These are phyloP conservation scores for Chaetomium sp. DNA, from an alignment of 2,329 filamentous ascomycete genomes.

Conservation along the genomic window DNA sequence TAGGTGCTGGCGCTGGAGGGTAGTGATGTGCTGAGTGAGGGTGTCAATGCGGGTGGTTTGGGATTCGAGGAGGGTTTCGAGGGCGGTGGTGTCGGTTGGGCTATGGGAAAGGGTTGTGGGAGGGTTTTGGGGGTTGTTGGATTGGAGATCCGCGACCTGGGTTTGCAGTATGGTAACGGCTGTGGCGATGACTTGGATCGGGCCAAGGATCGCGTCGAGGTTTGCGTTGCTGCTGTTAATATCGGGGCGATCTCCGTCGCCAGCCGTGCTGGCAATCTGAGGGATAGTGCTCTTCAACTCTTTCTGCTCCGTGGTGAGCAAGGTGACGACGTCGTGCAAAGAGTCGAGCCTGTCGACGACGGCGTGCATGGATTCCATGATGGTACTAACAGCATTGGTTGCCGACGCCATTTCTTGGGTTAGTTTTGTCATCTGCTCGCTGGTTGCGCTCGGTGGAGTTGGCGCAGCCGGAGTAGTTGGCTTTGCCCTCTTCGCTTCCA, in stretches of 20 bases:
- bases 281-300: not conserved
- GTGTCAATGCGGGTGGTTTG: constrained; percentile 14
- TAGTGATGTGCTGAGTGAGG: constrained; percentile 6
- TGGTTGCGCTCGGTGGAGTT: not conserved
- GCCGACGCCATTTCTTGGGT: constrained; percentile 8
- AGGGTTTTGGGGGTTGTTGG: not conserved
- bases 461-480: not conserved
- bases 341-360: constrained; percentile 15
- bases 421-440: not conserved
- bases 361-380: constrained; percentile 21
- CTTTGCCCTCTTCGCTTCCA: not conserved
- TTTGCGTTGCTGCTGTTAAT: not conserved
- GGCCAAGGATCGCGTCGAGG: constrained; percentile 5
- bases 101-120: not conserved
- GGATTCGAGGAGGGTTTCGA: constrained; percentile 10
- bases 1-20: constrained; percentile 3
- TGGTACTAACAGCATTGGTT: constrained; percentile 9
- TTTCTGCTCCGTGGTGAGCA: constrained; percentile 4
- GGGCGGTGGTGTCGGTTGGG: not conserved
- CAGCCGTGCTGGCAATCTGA: not conserved
- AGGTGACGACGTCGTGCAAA: constrained; percentile 10
- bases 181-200: constrained; percentile 8
- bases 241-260: not conserved
- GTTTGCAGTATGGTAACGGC: constrained; percentile 2
- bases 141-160: constrained; percentile 14